phyloP scores from a whole-genome alignment of 768 basidiomycete genomes.

The Tubosaeta sp. region DNA sequence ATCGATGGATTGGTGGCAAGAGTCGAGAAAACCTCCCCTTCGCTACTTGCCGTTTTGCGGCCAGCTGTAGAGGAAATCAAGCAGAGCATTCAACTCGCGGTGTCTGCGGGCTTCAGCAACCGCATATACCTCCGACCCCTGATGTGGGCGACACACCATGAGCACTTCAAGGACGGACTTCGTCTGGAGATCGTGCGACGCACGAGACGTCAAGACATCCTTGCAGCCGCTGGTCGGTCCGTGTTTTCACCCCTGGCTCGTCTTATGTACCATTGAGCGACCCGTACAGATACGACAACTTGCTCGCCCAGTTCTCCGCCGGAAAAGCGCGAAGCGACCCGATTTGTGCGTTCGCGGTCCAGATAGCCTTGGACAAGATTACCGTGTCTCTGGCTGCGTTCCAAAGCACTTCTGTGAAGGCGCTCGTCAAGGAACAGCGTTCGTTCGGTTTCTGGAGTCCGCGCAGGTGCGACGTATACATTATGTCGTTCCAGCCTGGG shows the following conservation, averaged over 20 bases:
- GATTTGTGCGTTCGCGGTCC: slow-evolving; percentile 67
- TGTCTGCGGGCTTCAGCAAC: slow-evolving; percentile 57
- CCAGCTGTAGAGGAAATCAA: slow-evolving; percentile 59
- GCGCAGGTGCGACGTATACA: slow-evolving; percentile 83
- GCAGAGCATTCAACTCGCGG: slow-evolving; percentile 55
- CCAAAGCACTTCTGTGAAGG: slow-evolving; percentile 62
- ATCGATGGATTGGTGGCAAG: slow-evolving; percentile 51
- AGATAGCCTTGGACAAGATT: slow-evolving; percentile 78
- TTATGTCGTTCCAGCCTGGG: slow-evolving; percentile 74
- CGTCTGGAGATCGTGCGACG: slow-evolving; percentile 70
- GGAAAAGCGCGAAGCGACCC: slow-evolving; percentile 50
- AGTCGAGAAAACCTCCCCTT: slow-evolving; percentile 58
- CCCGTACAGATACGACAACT: slow-evolving; percentile 58
- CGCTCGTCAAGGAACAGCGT: slow-evolving; percentile 68
- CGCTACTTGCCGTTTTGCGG: slow-evolving; percentile 44
- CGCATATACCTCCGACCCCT: slow-evolving; percentile 67
- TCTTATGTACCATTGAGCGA: not conserved
- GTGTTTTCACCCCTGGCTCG: slow-evolving; percentile 9
- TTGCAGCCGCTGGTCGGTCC: slow-evolving; percentile 81
- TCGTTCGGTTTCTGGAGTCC: slow-evolving; percentile 90
- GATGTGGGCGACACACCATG: slow-evolving; percentile 63
- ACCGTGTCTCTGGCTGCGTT: slow-evolving; percentile 62
- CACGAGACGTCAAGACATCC: slow-evolving; percentile 61
- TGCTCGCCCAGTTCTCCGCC: slow-evolving; percentile 58
- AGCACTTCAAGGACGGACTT: slow-evolving; percentile 68